These are phyloP conservation scores for Brettanomyces naardenensis DNA, from an alignment of 805 yeast genomes.

Conservation along the genomic window DNA sequence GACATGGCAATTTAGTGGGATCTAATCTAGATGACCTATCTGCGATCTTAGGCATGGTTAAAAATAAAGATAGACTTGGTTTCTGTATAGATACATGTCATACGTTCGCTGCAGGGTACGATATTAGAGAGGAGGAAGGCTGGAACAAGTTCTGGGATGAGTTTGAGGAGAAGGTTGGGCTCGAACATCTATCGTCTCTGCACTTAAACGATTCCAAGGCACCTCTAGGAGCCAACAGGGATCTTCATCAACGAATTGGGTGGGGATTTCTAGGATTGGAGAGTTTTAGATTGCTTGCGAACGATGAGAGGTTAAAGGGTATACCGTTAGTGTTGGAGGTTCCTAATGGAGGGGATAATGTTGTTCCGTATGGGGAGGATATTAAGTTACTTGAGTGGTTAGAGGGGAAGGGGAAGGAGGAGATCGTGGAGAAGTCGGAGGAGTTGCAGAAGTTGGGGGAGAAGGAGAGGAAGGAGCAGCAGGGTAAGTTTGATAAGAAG, in stretches of 20 bases:
- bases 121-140: slow-evolving; percentile 51
- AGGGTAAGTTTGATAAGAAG: slow-evolving; percentile 56
- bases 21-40: slow-evolving; percentile 68
- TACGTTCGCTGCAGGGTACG: slow-evolving; percentile 94
- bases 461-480: slow-evolving; percentile 61
- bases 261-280: slow-evolving; percentile 86
- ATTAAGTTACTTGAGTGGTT: slow-evolving; percentile 80
- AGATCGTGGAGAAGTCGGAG: slow-evolving; percentile 38
- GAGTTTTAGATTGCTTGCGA: slow-evolving; percentile 70
- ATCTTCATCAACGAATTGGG: slow-evolving; percentile 85
- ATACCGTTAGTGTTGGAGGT: slow-evolving; percentile 87
- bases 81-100: slow-evolving; percentile 97
- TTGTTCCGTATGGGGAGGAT: slow-evolving; percentile 63
- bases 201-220: slow-evolving; percentile 95
- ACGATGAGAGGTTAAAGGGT: slow-evolving; percentile 48
- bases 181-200: slow-evolving; percentile 65
- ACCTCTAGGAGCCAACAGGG: slow-evolving; percentile 83
- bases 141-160: slow-evolving; percentile 65
- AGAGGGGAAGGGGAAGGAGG: slow-evolving; percentile 46
- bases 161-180: slow-evolving; percentile 71
- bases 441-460: slow-evolving; percentile 54
- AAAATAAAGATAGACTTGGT: slow-evolving; percentile 80
- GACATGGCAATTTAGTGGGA: slow-evolving; percentile 88
- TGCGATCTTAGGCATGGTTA: slow-evolving; percentile 68
- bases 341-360: slow-evolving; percentile 56